Conservation (phyloP, 1,284 basidiomycete genomes). For the Coniferiporia weirii region DNA sequence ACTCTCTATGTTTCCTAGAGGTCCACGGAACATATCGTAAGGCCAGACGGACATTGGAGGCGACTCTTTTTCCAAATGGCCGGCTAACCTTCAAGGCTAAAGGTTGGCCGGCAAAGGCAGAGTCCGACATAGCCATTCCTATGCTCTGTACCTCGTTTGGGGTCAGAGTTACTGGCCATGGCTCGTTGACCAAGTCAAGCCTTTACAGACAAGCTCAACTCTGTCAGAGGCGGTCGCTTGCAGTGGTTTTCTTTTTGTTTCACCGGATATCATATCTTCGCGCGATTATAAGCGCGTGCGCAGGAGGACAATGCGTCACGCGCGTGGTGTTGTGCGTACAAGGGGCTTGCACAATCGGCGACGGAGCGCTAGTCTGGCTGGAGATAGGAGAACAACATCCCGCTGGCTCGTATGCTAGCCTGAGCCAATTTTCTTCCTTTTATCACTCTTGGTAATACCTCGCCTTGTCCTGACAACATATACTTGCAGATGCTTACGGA, state of each 20-base stretch:
- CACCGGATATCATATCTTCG: conserved; percentile 25
- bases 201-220: conserved; percentile 22
- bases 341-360: conserved; percentile 27
- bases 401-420: conserved; percentile 24
- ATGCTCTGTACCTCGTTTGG: conserved; percentile 4
- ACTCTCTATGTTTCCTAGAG: conserved; percentile 36
- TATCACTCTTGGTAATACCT: background rate
- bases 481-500: conserved; percentile 24
- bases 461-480: conserved; percentile 3
- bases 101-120: conserved; percentile 37
- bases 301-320: conserved; percentile 28
- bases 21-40: conserved; percentile 38
- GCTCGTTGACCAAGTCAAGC: conserved; percentile 29
- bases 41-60: conserved; percentile 38
- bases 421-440: conserved; percentile 23
- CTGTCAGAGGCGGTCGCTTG: conserved; percentile 36
- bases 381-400: conserved; percentile 34
- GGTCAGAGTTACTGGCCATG: conserved; percentile 18
- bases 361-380: conserved; percentile 10
- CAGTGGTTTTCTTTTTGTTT: conserved; percentile 31
- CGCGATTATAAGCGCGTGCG: conserved; percentile 31
- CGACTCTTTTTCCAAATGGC: conserved; percentile 30
- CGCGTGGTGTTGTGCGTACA: conserved; percentile 41
- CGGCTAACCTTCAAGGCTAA: conserved; percentile 26
- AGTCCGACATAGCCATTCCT: conserved; percentile 29